Base-by-base conservation (phyloP, 495 filamentous ascomycete genomes). In the Tuber umbilicatum region DNA sequence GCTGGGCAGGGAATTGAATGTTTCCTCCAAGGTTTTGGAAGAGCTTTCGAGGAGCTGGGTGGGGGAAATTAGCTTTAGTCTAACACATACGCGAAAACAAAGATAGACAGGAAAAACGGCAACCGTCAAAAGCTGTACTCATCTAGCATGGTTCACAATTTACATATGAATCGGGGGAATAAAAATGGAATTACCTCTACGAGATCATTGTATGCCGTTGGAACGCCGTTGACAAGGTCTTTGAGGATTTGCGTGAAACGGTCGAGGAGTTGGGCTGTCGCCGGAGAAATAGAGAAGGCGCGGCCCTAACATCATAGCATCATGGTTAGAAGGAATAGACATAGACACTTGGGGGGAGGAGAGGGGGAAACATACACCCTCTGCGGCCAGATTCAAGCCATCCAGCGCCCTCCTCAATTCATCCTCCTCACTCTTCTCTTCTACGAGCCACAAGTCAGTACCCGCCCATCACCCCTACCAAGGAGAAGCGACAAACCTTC, bases 161-260 rank as follows among this genome's bases (percentile, higher is more conserved):
- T 35, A 31, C 55, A 14, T 16, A 35, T 35, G 12, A 64, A 35
- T 64, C 14, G 55, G 27, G 27, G 31, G 27, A 60, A 60, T 4
- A 31, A 39, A 10, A 35, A 14, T 17, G 21, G 21, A 70, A 39
- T 70, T 77, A 77, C 75, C 31, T 80, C 70, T 40, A 92, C 89
- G 17, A 99, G 89, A 84, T 99, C 95, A 80, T 91, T 88, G 82
- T 96, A 97, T 21, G 95, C 95, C 0, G 94, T 96, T 38, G 94
- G 94, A 10, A 92, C 94, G 71, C 94, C 94, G 82, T 93, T 94
- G 73, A 92, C 87, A n/a, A 97, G 85, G 83, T 97, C 94, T 80
- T 93, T 94, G 76, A 99, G 90, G 42, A 97, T 90, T 60, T 93
- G 84, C 31, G 92, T 92, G 87, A 99, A 99, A 75, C 90, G 91